Percentiles rank a stretch among this genome's conserved stretches.
These are phyloP conservation scores for Scolecobasidium constrictum DNA, from an alignment of 2,329 filamentous ascomycete species.

Conservation along the genomic window DNA sequence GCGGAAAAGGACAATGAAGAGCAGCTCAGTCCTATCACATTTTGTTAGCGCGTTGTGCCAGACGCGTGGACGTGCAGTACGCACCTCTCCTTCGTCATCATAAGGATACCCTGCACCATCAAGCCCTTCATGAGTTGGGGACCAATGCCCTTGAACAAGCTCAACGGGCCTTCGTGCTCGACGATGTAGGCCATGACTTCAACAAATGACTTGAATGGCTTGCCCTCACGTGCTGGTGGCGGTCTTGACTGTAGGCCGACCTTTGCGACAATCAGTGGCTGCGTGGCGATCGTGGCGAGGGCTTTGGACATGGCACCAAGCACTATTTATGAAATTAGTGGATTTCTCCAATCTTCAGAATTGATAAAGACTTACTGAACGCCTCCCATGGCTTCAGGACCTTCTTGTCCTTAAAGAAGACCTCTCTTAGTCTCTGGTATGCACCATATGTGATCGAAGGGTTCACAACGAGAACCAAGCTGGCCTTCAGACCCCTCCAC, in stretches of 20 bases:
- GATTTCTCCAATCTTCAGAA: conserved; percentile 3
- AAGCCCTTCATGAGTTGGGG: conserved; percentile 90
- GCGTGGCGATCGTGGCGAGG: conserved; percentile 81
- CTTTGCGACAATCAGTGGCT: conserved; percentile 95
- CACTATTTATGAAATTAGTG: conserved; percentile 39
- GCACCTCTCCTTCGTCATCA: conserved; percentile 98
- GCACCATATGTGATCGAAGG: conserved; percentile 96
- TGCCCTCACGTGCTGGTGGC: conserved; percentile 70
- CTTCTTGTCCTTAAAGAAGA: conserved; percentile 65
- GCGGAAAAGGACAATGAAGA: conserved; percentile 77
- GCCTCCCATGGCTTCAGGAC: conserved; percentile 76
- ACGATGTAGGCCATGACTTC: conserved; percentile 95
- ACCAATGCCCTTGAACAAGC: conserved; percentile 94
- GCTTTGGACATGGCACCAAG: conserved; percentile 89
- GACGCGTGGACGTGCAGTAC: conserved; percentile 12
- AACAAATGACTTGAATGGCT: conserved; percentile 83
- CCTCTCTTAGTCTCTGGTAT: conserved; percentile 76
- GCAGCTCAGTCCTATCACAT: conserved; percentile 57
- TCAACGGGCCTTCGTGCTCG: conserved; percentile 68
- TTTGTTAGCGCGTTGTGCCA: not conserved
- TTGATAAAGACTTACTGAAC: conserved; percentile 57
- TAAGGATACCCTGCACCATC: conserved; percentile 86
- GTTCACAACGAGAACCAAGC: conserved; percentile 89
- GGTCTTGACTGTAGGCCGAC: conserved; percentile 92
- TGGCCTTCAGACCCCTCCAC: conserved; percentile 93